Conservation (phyloP, 768 basidiomycete genomes). For the Tephrocybe sp. region DNA sequence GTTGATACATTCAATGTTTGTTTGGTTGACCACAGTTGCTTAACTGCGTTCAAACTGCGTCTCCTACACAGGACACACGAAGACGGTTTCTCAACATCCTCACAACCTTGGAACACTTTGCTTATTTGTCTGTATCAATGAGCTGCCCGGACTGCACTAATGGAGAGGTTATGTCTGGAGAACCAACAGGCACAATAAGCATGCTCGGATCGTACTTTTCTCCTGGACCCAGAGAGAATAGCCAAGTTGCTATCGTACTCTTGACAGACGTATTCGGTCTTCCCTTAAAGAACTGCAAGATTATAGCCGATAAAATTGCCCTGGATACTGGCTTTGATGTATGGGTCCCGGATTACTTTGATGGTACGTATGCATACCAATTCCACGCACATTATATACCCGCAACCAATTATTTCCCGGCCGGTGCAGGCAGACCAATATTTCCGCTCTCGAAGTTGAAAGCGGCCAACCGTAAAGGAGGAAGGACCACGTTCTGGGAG, state of each 20-base stretch:
- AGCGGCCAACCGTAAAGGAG: background rate
- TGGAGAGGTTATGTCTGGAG: slow-evolving; percentile 40
- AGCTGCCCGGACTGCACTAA: slow-evolving; percentile 41
- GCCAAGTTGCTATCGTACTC: slow-evolving; percentile 38
- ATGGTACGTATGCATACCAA: slow-evolving; percentile 29
- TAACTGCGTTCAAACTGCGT: no score
- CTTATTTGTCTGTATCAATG: slow-evolving; percentile 14
- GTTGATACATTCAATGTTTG: no score
- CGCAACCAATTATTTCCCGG: background rate
- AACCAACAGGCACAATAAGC: slow-evolving; percentile 38
- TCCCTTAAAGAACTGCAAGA: slow-evolving; percentile 45
- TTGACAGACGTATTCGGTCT: slow-evolving; percentile 55
- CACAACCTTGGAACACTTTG: no score
- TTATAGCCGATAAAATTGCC: slow-evolving; percentile 50
- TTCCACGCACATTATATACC: background rate
- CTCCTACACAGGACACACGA: no score
- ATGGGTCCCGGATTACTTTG: slow-evolving; percentile 56
- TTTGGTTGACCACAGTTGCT: no score
- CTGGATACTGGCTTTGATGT: slow-evolving; percentile 46
- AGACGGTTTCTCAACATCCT: no score
- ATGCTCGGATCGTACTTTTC: slow-evolving; percentile 41
- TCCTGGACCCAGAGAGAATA: slow-evolving; percentile 19
- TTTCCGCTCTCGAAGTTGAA: slow-evolving; percentile 3
- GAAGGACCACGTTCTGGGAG: background rate
- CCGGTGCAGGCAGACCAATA: slow-evolving; percentile 1